Conservation (phyloP, 1,139 yeast genomes). For the Zygoascus meyerae region DNA sequence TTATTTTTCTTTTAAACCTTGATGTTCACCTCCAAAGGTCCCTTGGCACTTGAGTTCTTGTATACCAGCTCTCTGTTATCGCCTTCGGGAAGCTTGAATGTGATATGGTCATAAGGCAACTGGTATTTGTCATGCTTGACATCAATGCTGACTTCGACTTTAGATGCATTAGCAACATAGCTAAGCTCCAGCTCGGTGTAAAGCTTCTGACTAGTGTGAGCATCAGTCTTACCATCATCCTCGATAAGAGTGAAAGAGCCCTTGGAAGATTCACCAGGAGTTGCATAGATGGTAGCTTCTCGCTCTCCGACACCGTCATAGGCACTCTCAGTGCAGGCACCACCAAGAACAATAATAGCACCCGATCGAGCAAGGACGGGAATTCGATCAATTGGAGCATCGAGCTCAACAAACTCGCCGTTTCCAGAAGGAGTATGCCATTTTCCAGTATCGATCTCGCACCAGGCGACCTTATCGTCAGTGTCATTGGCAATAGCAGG, state of each 20-base stretch:
- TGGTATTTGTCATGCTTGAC: constrained; percentile 5
- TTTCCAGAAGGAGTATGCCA: constrained; percentile 11
- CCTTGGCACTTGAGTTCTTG: neutral
- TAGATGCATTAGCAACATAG: constrained; percentile 8
- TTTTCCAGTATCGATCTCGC: constrained; percentile 13
- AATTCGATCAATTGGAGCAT: constrained; percentile 13
- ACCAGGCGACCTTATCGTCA: constrained; percentile 11
- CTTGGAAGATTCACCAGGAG: constrained; percentile 1
- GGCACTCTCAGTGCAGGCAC: constrained; percentile 10
- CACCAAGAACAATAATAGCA: constrained; percentile 12
- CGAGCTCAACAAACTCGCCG: constrained; percentile 9
- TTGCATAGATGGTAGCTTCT: constrained; percentile 9
- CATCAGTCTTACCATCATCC: constrained; percentile 13
- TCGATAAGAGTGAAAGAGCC: constrained; percentile 13
- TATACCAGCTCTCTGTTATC: constrained; percentile 5
- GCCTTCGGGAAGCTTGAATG: constrained; percentile 9
- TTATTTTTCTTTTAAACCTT: neutral
- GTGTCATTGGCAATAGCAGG: constrained; percentile 18
- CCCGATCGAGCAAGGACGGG: constrained; percentile 13
- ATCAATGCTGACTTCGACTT: constrained; percentile 1
- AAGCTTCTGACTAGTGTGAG: constrained; percentile 8
- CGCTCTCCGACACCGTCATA: constrained; percentile 12
- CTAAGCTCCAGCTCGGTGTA: constrained; percentile 9
- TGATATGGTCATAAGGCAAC: constrained; percentile 11
- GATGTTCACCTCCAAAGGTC: neutral